These are phyloP conservation scores for Cladosporium sp. DNA, from an alignment of 2,329 filamentous ascomycete species.

Conservation along the genomic window DNA sequence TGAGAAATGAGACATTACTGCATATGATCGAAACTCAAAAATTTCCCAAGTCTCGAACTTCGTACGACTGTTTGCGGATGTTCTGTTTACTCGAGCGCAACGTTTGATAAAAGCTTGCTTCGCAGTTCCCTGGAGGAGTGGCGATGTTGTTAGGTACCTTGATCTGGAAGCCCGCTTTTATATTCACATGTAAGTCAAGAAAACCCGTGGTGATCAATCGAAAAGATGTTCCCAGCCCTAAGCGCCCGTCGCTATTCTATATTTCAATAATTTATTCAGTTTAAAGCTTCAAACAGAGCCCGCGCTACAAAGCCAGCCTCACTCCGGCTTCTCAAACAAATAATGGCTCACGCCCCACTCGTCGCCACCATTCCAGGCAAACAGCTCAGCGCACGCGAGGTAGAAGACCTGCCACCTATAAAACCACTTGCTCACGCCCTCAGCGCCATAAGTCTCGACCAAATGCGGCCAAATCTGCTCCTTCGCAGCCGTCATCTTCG, in stretches of 20 bases:
- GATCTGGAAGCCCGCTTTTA: no score
- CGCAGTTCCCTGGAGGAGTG: no score
- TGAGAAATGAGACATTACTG: slow-evolving; percentile 9
- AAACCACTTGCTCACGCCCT: slow-evolving; percentile 59
- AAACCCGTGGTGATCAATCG: no score
- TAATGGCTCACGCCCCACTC: slow-evolving; percentile 66
- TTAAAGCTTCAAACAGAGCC: neutral
- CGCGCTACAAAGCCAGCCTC: neutral
- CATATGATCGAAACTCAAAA: neutral
- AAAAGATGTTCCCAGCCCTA: no score
- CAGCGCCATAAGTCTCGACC: slow-evolving; percentile 61
- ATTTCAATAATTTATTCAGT: no score
- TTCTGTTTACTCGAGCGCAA: no score
- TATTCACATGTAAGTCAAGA: no score
- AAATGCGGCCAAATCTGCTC: slow-evolving; percentile 61
- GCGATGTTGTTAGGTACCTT: no score
- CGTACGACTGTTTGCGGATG: no score
- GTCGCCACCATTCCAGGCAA: slow-evolving; percentile 61
- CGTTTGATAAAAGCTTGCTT: no score
- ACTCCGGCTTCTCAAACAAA: slow-evolving; percentile 56
- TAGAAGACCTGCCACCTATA: slow-evolving; percentile 70
- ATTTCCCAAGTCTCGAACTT: neutral
- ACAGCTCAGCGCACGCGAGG: slow-evolving; percentile 66
- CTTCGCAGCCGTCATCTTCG: slow-evolving; percentile 56
- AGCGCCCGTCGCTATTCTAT: no score